A percentile compares a stretch with the other conserved stretches of the same genome.
These are phyloP conservation scores for Lycium barbarum DNA, from an alignment of 257 asterid species.

Conservation along the genomic window DNA sequence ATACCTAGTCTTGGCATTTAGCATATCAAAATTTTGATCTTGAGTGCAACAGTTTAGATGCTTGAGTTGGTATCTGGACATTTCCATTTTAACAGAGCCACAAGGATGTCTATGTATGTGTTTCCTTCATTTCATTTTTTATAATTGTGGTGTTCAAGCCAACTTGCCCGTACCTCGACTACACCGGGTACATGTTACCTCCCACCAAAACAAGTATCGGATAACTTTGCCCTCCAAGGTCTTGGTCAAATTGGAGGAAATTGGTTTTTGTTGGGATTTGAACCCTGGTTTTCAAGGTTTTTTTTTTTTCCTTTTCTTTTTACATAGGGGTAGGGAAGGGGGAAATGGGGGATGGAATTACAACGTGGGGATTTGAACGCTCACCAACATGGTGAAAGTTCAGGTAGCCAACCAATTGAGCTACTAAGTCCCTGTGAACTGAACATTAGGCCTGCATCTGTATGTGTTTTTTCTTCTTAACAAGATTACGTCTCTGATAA, in stretches of 20 bases:
- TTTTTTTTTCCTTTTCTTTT: too few species aligned
- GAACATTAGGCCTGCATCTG: background rate
- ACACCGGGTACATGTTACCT: background rate
- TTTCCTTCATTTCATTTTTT: background rate
- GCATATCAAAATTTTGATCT: background rate
- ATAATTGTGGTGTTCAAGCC: background rate
- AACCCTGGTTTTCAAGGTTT: background rate
- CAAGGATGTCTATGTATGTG: background rate
- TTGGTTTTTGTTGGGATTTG: background rate
- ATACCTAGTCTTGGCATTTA: conserved; percentile 12
- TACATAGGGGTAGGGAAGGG: too few species aligned
- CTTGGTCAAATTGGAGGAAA: background rate
- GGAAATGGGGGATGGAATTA: too few species aligned
- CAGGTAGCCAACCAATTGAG: too few species aligned
- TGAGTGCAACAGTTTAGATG: conserved; percentile 11
- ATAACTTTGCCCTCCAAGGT: background rate
- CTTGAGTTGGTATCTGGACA: background rate
- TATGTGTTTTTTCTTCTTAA: background rate
- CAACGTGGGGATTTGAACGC: too few species aligned
- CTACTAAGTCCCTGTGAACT: background rate
- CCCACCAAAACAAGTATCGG: background rate
- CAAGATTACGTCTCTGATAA: background rate
- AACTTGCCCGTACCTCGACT: background rate
- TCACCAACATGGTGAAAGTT: too few species aligned
- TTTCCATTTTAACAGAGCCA: background rate